These are phyloP conservation scores for Emmonsia crescens DNA, from an alignment of 2,329 filamentous ascomycete species.

Conservation along the genomic window DNA sequence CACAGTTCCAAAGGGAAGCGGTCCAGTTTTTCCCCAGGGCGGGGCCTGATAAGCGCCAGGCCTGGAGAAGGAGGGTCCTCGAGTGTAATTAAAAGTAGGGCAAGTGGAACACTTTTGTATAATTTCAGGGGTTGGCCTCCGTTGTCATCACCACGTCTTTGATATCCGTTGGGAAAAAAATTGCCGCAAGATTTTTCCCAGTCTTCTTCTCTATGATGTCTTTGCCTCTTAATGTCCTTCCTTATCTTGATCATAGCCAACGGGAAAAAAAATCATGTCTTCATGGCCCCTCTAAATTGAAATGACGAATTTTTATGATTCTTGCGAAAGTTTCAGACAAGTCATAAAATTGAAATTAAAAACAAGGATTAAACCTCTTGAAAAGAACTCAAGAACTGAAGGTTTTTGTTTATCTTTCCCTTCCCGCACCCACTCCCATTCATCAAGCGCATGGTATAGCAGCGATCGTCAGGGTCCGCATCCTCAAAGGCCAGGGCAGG, in stretches of 20 bases:
- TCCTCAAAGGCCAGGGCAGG: neutral
- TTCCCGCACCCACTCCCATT: neutral
- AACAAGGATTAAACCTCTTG: neutral
- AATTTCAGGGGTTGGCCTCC: neutral
- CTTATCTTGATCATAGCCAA: neutral
- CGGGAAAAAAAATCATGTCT: neutral
- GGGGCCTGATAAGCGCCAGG: conserved; percentile 1
- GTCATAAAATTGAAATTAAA: neutral
- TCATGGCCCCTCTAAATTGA: neutral
- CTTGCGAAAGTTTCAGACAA: neutral
- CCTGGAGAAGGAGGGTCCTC: neutral
- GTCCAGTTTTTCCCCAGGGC: neutral
- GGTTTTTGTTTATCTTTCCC: neutral
- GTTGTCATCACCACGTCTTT: neutral
- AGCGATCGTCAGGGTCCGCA: neutral
- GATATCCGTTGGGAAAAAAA: neutral
- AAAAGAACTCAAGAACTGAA: neutral
- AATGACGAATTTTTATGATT: neutral
- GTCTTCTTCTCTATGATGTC: neutral
- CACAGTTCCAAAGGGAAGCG: conserved; percentile 2
- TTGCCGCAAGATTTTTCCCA: neutral
- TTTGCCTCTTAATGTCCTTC: neutral
- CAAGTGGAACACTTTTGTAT: neutral
- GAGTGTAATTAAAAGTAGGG: neutral
- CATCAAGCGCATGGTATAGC: neutral